Percentiles rank a stretch among this genome's conserved stretches.
phyloP scores from a whole-genome alignment of 306 rosid genomes.

The Castanea mollissima region DNA sequence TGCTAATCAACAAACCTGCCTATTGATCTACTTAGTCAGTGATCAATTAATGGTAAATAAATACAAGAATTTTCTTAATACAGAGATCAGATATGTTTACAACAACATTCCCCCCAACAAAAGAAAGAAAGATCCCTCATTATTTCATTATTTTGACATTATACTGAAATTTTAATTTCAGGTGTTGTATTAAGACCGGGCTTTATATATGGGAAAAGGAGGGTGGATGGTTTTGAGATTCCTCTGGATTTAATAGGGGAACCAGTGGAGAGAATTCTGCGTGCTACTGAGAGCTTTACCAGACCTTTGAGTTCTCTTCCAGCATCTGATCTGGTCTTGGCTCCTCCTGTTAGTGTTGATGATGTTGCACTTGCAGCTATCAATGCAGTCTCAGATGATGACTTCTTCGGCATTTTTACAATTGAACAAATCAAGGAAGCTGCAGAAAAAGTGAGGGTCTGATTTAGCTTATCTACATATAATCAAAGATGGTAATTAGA shows the following conservation, averaged over 20 bases:
- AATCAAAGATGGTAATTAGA: slow-evolving; percentile 1
- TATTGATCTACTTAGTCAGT: neutral
- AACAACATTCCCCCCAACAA: neutral
- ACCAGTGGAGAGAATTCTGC: slow-evolving; percentile 74
- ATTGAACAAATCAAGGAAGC: slow-evolving; percentile 94
- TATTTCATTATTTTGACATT: neutral
- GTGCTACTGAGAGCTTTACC: slow-evolving; percentile 61
- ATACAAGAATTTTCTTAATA: neutral
- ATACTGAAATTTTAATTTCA: slow-evolving; percentile 35
- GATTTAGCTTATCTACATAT: slow-evolving; percentile 18
- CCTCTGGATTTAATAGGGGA: slow-evolving; percentile 83
- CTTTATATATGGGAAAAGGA: slow-evolving; percentile 90
- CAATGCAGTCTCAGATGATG: slow-evolving; percentile 74
- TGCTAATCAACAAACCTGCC: neutral
- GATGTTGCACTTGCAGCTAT: slow-evolving; percentile 78
- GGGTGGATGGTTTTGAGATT: slow-evolving; percentile 75
- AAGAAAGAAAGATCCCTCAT: neutral
- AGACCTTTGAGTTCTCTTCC: slow-evolving; percentile 88
- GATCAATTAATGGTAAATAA: neutral
- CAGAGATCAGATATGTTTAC: neutral
- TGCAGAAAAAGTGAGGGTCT: slow-evolving; percentile 64
- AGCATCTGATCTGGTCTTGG: slow-evolving; percentile 75
- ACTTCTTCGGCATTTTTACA: slow-evolving; percentile 78
- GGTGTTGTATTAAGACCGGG: slow-evolving; percentile 89
- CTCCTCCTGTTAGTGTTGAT: slow-evolving; percentile 91